Conservation (phyloP, 2,329 filamentous ascomycete genomes). For the Cytospora piceae region DNA sequence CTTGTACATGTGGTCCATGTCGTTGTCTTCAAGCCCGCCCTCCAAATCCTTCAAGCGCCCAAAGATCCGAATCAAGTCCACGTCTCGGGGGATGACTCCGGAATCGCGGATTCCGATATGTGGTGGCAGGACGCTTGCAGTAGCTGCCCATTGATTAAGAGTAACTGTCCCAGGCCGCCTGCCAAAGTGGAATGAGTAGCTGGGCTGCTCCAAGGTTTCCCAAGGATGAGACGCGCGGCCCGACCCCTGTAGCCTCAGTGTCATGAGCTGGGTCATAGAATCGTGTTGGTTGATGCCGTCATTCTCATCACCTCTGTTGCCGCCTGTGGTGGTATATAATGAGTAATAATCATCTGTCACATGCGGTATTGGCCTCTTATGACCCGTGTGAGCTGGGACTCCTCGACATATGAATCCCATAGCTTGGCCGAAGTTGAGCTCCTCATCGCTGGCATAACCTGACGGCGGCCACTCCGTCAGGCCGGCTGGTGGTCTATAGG, state of each 20-base stretch:
- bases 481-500: constrained; percentile 39
- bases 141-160: constrained; percentile 69
- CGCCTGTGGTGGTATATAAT: constrained; percentile 56
- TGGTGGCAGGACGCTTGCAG: constrained; percentile 60
- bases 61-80: constrained; percentile 61
- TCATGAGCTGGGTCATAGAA: constrained; percentile 63
- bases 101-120: constrained; percentile 61
- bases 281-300: constrained; percentile 57
- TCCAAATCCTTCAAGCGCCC: constrained; percentile 64
- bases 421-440: constrained; percentile 57
- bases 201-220: constrained; percentile 76
- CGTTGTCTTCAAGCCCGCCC: constrained; percentile 57
- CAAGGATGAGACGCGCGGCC: constrained; percentile 57
- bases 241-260: constrained; percentile 51
- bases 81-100: constrained; percentile 61
- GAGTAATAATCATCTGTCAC: constrained; percentile 59
- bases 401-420: constrained; percentile 62
- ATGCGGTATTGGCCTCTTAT: constrained; percentile 58
- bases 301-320: constrained; percentile 48
- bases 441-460: constrained; percentile 52
- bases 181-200: constrained; percentile 70
- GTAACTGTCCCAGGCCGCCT: constrained; percentile 70
- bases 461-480: constrained; percentile 62
- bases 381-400: constrained; percentile 59
- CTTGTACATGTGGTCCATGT: constrained; percentile 62